A percentile compares a stretch with the other conserved stretches of the same genome.
Conservation (phyloP, 257 asterid genomes). For the Lantana camara region DNA sequence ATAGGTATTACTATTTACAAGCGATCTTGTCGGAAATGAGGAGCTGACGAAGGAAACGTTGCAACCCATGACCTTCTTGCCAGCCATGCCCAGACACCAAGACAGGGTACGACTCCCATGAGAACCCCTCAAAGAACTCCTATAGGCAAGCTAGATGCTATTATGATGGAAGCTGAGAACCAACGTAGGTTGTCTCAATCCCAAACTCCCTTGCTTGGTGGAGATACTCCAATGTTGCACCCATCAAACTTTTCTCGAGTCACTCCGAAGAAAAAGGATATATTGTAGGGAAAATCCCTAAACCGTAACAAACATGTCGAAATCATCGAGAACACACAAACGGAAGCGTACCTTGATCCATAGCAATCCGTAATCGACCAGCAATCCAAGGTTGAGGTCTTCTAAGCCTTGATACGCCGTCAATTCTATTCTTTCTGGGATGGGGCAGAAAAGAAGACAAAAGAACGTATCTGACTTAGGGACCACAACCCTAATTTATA, state of each 20-base stretch:
- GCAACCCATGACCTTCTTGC: slow-evolving; percentile 96
- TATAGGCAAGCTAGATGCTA: slow-evolving; percentile 84
- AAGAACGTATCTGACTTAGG: too few relatives aligned
- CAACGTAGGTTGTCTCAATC: slow-evolving; percentile 81
- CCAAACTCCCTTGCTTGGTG: slow-evolving; percentile 98
- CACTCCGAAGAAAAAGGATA: slow-evolving; percentile 89
- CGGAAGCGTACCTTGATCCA: too few relatives aligned
- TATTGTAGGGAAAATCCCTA: too few relatives aligned
- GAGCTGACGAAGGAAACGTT: slow-evolving; percentile 90
- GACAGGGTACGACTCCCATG: slow-evolving; percentile 86
- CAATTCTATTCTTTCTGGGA: too few relatives aligned
- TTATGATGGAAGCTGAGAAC: slow-evolving; percentile 98
- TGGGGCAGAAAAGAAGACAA: too few relatives aligned
- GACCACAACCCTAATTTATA: too few relatives aligned
- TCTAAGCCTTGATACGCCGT: too few relatives aligned
- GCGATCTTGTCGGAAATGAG: slow-evolving; percentile 85
- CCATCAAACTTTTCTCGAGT: slow-evolving; percentile 99
- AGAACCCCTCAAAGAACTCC: slow-evolving; percentile 97
- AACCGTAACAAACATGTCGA: too few relatives aligned
- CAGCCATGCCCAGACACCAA: slow-evolving; percentile 86
- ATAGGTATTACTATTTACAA: slow-evolving; percentile 91
- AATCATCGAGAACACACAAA: too few relatives aligned
- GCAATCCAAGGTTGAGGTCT: too few relatives aligned
- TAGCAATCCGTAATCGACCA: too few relatives aligned
- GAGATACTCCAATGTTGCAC: slow-evolving; percentile 88